Conservation (phyloP, 2,329 filamentous ascomycete species). For the Aureobasidium sp. region DNA sequence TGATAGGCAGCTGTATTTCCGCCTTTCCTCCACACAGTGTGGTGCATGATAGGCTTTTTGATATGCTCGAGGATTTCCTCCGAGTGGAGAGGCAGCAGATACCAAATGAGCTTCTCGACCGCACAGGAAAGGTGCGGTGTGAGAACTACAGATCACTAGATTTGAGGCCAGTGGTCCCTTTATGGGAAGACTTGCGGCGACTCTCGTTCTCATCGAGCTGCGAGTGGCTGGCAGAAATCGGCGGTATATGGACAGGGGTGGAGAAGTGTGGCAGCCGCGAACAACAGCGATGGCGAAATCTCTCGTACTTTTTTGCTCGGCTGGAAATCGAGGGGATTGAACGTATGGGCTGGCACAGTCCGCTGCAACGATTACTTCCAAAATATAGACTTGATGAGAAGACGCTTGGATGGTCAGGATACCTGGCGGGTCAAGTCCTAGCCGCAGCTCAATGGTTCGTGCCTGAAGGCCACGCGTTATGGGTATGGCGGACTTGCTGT, state of each 20-base stretch:
- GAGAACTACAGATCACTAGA: too few species aligned
- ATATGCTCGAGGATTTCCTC: neutral
- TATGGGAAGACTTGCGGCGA: neutral
- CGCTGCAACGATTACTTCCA: neutral
- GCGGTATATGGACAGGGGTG: neutral
- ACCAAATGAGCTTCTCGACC: neutral
- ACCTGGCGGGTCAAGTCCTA: neutral
- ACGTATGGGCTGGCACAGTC: neutral
- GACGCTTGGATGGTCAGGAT: neutral
- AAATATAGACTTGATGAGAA: neutral
- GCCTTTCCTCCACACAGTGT: neutral
- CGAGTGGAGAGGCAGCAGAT: neutral
- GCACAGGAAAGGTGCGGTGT: too few species aligned
- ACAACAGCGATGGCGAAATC: neutral
- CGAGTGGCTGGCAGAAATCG: neutral
- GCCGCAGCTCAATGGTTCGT: neutral
- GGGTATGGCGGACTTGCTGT: neutral
- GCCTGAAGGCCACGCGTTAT: neutral
- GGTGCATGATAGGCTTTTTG: neutral
- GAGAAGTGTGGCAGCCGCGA: neutral
- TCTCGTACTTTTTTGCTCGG: neutral
- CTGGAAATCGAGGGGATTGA: neutral
- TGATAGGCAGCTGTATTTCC: neutral
- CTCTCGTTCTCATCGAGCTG: neutral
- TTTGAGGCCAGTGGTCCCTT: neutral